A percentile compares a stretch with the other conserved stretches of the same genome.
Evolutionary conservation across 73 alveolate species (phyloP).

Genomic region (Paramecium bursaria): DNA sequence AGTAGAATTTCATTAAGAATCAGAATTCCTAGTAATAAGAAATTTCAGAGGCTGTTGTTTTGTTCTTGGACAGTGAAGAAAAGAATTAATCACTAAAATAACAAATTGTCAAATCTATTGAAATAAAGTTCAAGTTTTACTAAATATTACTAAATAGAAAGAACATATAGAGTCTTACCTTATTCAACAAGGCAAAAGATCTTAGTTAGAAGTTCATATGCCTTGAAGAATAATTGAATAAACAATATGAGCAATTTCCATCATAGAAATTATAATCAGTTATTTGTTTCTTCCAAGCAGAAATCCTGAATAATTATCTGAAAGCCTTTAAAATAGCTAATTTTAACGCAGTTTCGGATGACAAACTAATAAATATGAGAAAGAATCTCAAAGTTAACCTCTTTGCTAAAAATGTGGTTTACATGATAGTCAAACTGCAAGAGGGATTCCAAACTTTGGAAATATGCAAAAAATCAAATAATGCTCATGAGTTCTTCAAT

Average conservation of each 20-base stretch:
- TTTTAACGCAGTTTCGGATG: conserved; percentile 43
- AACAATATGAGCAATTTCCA: conserved; percentile 22
- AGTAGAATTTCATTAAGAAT: conserved; percentile 4
- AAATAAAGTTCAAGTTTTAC: conserved; percentile 18
- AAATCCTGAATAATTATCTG: conserved; percentile 38
- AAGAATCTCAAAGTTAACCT: conserved; percentile 37
- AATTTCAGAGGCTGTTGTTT: conserved; percentile 3
- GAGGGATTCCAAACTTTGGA: conserved; percentile 4
- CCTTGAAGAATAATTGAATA: conserved; percentile 1
- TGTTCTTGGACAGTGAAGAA: conserved; percentile 29
- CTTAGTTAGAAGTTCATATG: background rate
- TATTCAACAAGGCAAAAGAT: conserved; percentile 26
- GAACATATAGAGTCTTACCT: background rate
- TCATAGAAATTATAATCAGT: conserved; percentile 11
- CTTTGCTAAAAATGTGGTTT: conserved; percentile 49
- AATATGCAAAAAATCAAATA: background rate
- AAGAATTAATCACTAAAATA: conserved; percentile 18
- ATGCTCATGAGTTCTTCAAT: conserved; percentile 1
- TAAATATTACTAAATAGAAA: background rate
- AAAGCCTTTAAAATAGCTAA: conserved; percentile 32
- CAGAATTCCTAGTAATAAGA: conserved; percentile 9
- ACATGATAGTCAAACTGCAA: conserved; percentile 4
- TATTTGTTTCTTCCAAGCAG: conserved; percentile 37
- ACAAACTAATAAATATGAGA: conserved; percentile 36
- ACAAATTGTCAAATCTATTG: background rate